Conservation (phyloP, 257 asterid genomes). For the Prunella vulgaris region DNA sequence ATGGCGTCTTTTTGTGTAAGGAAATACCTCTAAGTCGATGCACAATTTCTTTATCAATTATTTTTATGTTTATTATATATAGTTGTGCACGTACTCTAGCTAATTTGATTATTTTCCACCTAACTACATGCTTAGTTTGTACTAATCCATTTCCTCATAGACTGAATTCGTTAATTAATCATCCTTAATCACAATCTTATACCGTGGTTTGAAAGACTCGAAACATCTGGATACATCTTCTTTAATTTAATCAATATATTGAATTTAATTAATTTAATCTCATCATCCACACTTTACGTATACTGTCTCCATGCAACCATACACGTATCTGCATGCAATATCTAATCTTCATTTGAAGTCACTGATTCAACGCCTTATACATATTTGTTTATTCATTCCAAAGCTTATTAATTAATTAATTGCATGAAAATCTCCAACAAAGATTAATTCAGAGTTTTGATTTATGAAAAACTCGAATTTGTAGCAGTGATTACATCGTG, state of each 20-base stretch:
- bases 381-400: neutral
- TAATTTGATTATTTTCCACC: neutral
- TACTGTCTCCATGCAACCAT: conserved; percentile 35
- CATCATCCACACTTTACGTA: conserved; percentile 24
- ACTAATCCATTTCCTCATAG: neutral
- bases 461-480: neutral
- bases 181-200: neutral
- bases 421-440: conserved; percentile 3
- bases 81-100: too few species aligned
- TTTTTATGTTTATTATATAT: too few species aligned
- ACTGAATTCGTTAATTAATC: neutral
- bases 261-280: too few species aligned
- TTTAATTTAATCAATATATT: conserved; percentile 8
- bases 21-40: too few species aligned
- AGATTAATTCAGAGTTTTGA: neutral
- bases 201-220: neutral
- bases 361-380: conserved; percentile 29
- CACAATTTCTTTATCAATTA: too few species aligned
- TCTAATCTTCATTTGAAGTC: conserved; percentile 16
- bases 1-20: too few species aligned
- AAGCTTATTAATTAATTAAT: neutral
- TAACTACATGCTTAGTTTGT: neutral
- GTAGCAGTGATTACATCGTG: too few species aligned
- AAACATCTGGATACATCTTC: conserved; percentile 20
- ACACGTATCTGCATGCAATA: conserved; percentile 41